Percentiles rank a stretch among this genome's conserved stretches.
phyloP scores from a whole-genome alignment of 1,284 basidiomycete species.

The Naganishia liquefaciens region DNA sequence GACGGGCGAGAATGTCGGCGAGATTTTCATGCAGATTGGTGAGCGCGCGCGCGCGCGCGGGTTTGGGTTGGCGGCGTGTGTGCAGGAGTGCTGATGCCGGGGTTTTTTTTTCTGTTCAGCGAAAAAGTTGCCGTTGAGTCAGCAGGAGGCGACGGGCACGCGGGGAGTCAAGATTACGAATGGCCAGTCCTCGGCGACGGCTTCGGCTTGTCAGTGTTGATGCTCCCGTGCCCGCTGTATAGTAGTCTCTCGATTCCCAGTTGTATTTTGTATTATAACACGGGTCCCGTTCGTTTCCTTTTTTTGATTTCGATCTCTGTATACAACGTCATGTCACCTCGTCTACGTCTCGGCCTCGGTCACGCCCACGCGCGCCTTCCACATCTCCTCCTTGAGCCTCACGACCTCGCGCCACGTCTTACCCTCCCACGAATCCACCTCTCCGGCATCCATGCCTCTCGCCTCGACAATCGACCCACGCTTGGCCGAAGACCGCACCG shows the following conservation, averaged over 20 bases:
- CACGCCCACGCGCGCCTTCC: slow-evolving; percentile 76
- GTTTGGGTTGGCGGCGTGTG: too few species aligned
- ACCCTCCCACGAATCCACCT: slow-evolving; percentile 80
- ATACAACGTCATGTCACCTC: not conserved
- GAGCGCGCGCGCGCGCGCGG: slow-evolving; percentile 33
- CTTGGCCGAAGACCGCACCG: slow-evolving; percentile 33
- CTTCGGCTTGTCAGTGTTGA: slow-evolving; percentile 25
- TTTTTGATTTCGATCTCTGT: not conserved
- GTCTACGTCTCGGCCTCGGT: slow-evolving; percentile 31
- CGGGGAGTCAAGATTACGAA: slow-evolving; percentile 23
- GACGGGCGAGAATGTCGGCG: slow-evolving; percentile 82
- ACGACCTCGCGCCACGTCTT: slow-evolving; percentile 82
- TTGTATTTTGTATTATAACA: slow-evolving; percentile 1
- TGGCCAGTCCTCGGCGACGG: slow-evolving; percentile 2
- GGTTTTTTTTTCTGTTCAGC: too few species aligned
- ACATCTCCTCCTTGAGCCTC: slow-evolving; percentile 82
- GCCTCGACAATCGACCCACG: slow-evolving; percentile 40
- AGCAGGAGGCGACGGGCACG: slow-evolving; percentile 33
- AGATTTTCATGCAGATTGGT: slow-evolving; percentile 80
- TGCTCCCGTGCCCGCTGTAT: not conserved
- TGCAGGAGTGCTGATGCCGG: too few species aligned
- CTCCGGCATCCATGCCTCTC: slow-evolving; percentile 49
- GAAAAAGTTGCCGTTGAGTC: slow-evolving; percentile 48
- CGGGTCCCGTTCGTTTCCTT: not conserved
- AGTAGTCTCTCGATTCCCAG: not conserved